A percentile compares a stretch with the other conserved stretches of the same genome.
phyloP scores from a whole-genome alignment of 495 filamentous ascomycete genomes.

The Cercophora sp. region DNA sequence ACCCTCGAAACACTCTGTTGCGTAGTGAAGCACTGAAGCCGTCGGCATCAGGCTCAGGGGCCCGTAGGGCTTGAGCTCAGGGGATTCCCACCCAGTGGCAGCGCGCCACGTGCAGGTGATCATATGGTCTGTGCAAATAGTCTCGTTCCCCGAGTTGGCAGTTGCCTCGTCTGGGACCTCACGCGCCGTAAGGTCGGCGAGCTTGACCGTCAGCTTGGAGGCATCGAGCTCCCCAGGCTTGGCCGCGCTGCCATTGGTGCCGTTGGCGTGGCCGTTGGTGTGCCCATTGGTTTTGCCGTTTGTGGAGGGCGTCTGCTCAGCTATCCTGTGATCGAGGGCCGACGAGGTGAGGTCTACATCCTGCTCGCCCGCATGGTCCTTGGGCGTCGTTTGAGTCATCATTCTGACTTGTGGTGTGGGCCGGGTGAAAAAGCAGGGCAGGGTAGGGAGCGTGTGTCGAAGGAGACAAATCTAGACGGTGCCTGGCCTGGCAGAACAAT shows the following conservation, averaged over 20 bases:
- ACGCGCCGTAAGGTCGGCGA: constrained; percentile 58
- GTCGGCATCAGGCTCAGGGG: constrained; percentile 79
- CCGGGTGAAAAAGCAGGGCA: not conserved
- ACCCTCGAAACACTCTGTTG: constrained; percentile 89
- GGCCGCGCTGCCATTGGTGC: constrained; percentile 19
- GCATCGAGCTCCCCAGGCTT: constrained; percentile 55
- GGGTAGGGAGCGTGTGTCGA: not conserved
- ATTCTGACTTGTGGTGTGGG: constrained; percentile 12
- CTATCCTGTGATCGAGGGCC: constrained; percentile 38
- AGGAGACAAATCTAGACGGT: not conserved
- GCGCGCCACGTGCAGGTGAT: constrained; percentile 69
- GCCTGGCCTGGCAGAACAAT: not conserved
- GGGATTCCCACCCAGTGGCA: constrained; percentile 67
- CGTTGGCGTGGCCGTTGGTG: constrained; percentile 18
- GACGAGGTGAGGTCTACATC: constrained; percentile 41
- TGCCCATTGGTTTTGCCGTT: constrained; percentile 25
- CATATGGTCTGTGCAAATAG: constrained; percentile 88
- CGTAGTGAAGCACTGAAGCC: constrained; percentile 84
- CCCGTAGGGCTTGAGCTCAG: constrained; percentile 74
- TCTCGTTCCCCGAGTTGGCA: constrained; percentile 40
- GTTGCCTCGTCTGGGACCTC: constrained; percentile 60
- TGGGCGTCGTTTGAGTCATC: constrained; percentile 32
- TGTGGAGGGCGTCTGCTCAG: constrained; percentile 21
- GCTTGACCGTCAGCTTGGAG: constrained; percentile 66
- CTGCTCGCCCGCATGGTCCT: constrained; percentile 26